phyloP scores from a whole-genome alignment of 139 green algal genomes.

The Chlamydomonas sphaeroides region DNA sequence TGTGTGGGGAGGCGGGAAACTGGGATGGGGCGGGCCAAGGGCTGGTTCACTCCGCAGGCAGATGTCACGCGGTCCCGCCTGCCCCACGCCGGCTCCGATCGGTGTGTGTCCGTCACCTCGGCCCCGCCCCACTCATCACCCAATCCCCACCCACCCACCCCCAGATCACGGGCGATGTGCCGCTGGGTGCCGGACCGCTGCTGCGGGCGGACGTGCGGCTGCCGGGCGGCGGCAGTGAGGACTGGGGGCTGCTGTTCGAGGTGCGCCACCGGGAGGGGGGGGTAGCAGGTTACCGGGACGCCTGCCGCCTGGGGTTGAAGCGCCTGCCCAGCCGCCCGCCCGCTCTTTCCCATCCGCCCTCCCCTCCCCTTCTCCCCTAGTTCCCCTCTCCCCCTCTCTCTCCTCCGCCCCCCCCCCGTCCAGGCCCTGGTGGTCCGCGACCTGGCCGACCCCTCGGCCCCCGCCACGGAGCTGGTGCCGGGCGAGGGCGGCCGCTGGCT shows the following conservation, averaged over 20 bases:
- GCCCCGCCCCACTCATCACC: neutral
- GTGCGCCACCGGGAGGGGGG: too few species aligned
- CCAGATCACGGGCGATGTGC: neutral
- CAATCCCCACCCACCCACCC: too few species aligned
- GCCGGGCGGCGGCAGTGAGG: neutral
- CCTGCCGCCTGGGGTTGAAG: too few species aligned
- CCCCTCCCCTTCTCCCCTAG: too few species aligned
- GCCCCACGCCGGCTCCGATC: neutral
- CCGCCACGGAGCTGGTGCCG: neutral
- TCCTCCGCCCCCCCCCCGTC: too few species aligned
- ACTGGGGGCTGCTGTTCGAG: conserved; percentile 23
- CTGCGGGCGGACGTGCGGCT: conserved; percentile 16
- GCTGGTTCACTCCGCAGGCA: neutral
- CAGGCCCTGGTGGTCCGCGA: neutral
- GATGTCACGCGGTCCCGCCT: neutral
- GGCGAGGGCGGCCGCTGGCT: conserved; percentile 2
- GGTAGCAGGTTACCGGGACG: too few species aligned
- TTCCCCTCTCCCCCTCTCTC: too few species aligned
- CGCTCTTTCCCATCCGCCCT: too few species aligned
- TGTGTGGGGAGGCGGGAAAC: neutral
- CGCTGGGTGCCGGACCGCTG: neutral
- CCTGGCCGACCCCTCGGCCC: neutral
- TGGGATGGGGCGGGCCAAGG: too few species aligned
- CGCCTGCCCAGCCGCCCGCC: too few species aligned
- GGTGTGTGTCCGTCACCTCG: too few species aligned